Conservation (phyloP, 345 rosid genomes). For the Clausena lansium region DNA sequence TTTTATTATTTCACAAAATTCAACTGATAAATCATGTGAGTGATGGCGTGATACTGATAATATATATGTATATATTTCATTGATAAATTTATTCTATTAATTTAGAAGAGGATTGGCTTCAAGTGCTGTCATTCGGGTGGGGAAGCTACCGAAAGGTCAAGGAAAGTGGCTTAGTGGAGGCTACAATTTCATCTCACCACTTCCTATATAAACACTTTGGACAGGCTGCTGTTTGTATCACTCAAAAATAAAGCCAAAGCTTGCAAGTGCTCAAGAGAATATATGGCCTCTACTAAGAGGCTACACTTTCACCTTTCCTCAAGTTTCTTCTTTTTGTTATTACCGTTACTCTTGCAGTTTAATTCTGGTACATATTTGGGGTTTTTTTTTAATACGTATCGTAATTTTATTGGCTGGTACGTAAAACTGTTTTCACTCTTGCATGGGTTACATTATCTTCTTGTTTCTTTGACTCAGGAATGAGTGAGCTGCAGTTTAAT, state of each 20-base stretch:
- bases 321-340: slow-evolving; percentile 38
- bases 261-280: background rate
- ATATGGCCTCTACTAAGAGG: slow-evolving; percentile 31
- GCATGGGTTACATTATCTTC: no score
- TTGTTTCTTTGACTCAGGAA: slow-evolving; percentile 27
- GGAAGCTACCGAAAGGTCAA: background rate
- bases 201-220: slow-evolving; percentile 11
- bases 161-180: background rate
- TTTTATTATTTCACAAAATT: background rate
- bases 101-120: no score
- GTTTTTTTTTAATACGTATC: background rate
- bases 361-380: slow-evolving; percentile 36
- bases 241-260: background rate
- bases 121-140: background rate
- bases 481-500: slow-evolving; percentile 56
- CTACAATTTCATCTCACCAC: background rate
- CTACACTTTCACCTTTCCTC: slow-evolving; percentile 11
- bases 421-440: no score
- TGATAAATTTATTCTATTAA: background rate
- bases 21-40: background rate
- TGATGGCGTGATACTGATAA: background rate
- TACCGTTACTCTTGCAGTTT: slow-evolving; percentile 44
- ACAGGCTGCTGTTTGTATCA: background rate
- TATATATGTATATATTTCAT: no score
- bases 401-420: no score